Evolutionary conservation across 2,329 filamentous ascomycete species (phyloP), one percentile per base, ranked within the genome.

Genomic region (Ceratocystis destructans): DNA sequence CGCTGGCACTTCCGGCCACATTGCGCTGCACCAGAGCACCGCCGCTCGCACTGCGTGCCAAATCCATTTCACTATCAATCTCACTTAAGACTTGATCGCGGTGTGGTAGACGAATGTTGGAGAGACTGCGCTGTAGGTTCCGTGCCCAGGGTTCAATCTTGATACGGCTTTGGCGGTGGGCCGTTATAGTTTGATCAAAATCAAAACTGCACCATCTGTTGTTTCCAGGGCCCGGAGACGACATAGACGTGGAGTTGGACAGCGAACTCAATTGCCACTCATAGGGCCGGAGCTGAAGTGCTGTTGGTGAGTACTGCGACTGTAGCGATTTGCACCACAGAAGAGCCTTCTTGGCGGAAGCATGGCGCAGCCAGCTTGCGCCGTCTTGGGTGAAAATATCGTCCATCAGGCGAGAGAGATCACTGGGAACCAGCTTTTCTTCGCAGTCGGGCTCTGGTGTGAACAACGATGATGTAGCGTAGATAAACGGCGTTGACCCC

Each of bases 131-230:
- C 73, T 95, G 89, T 0, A 96, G 79, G 71, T 94, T 88, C 6
- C 85, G 82, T 0, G 90, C 90, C 90, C 90, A 96, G 72, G 87
- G 88, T 1, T 87, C 88, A 20, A 95, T 79, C 5, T 87, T 81
- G n/a, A 93, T 80, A 64, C 75, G 76, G 1, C 75, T 73, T 12
- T 74, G 71, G 7, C 72, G 71, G 62, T 75, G 73, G 33, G 76
- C 73, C 37, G 25, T 33, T 2, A 15, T 15, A 17, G 61, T 22
- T 10, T 33, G 45, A 6, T 12, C 28, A 22, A 63, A 37, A 20
- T 61, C 41, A 61, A 48, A 46, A 59, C 17, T 72, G 71, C 66
- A 73, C 71, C 69, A 75, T 4, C n/a, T 41, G 15, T n/a, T 20
- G 1, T 5, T n/a, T 1, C n/a, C 15, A 12, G 37, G 20, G 7